phyloP scores from a whole-genome alignment of 805 yeast species.

The Cyberlindnera xylosilytica region DNA sequence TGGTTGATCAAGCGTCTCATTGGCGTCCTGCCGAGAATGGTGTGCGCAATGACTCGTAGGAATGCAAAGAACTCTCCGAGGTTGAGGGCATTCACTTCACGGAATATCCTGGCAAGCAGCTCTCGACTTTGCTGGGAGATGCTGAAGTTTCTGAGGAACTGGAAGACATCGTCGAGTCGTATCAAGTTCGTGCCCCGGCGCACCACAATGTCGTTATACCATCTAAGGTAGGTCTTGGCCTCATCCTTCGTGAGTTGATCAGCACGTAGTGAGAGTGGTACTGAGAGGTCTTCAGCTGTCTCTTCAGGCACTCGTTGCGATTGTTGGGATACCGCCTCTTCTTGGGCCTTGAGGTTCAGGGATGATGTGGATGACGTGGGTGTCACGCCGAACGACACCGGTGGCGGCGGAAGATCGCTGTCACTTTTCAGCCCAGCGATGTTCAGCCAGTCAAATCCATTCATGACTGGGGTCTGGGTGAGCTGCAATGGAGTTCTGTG shows the following conservation, averaged over 20 bases:
- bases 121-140: constrained; percentile 49
- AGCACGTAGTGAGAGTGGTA: constrained; percentile 63
- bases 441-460: constrained; percentile 53
- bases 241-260: constrained; percentile 75
- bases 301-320: constrained; percentile 17
- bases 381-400: constrained; percentile 46
- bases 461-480: constrained; percentile 3
- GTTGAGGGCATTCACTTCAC: constrained; percentile 58
- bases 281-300: constrained; percentile 36
- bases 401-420: constrained; percentile 42
- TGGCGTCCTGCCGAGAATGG: constrained; percentile 52
- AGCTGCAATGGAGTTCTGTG: not conserved
- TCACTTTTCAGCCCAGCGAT: constrained; percentile 36
- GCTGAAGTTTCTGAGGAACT: constrained; percentile 74
- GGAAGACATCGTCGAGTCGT: constrained; percentile 71
- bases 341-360: constrained; percentile 15
- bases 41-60: constrained; percentile 74
- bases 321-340: not conserved
- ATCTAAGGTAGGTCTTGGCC: constrained; percentile 78
- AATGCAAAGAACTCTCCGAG: constrained; percentile 91
- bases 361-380: constrained; percentile 25
- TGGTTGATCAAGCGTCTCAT: constrained; percentile 47
- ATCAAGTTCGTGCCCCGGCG: constrained; percentile 67
- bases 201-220: constrained; percentile 85
- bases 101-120: constrained; percentile 49